Evolutionary conservation across 2,329 filamentous ascomycete genomes (phyloP).

Genomic region (Tolypocladium tropicale): DNA sequence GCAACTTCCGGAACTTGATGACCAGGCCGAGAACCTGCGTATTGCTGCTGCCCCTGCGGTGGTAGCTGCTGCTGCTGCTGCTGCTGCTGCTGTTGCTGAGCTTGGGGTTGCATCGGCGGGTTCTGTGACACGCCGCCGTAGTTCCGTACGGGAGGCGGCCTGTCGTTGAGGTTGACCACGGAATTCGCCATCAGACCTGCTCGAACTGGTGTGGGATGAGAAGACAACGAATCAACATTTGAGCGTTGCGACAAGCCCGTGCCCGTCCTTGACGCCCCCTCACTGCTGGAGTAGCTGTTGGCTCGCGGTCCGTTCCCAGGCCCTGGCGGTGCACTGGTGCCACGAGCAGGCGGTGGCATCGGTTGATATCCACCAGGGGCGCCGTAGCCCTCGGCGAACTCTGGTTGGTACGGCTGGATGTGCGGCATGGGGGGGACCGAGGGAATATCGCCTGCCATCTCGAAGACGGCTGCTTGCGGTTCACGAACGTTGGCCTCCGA

Average conservation of each 20-base stretch:
- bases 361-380: constrained; percentile 14
- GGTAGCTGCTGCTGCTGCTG: constrained; percentile 24
- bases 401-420: constrained; percentile 17
- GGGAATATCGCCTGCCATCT: constrained; percentile 57
- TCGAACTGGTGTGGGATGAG: constrained; percentile 53
- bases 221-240: constrained; percentile 39
- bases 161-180: constrained; percentile 42
- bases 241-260: constrained; percentile 18
- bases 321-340: constrained; percentile 21
- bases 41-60: constrained; percentile 16
- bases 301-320: constrained; percentile 2
- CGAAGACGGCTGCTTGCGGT: constrained; percentile 59
- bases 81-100: constrained; percentile 25
- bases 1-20: constrained; percentile 1
- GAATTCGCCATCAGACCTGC: constrained; percentile 52
- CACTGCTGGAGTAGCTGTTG: neutral
- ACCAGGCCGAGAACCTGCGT: neutral
- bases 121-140: constrained; percentile 37
- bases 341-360: constrained; percentile 15
- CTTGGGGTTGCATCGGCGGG: constrained; percentile 12
- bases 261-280: constrained; percentile 8
- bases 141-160: constrained; percentile 48
- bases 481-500: constrained; percentile 58
- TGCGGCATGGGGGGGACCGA: constrained; percentile 39
- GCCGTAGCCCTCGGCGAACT: constrained; percentile 12